A percentile compares a stretch with the other conserved stretches of the same genome.
These are phyloP conservation scores for Nematodospora anomalae DNA, from an alignment of 1,139 yeast species.

Conservation along the genomic window DNA sequence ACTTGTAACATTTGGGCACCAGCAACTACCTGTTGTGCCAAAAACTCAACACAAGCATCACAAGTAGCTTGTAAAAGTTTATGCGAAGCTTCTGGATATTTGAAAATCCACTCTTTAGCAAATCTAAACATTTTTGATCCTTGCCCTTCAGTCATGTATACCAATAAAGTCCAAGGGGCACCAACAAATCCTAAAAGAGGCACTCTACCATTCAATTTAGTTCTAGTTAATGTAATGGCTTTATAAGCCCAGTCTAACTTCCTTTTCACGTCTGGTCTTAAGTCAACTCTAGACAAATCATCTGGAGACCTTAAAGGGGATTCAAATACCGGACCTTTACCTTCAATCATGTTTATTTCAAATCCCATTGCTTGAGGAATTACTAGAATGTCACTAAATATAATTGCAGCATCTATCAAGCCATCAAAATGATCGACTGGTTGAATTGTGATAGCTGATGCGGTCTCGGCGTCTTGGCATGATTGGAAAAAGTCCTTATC, in stretches of 20 bases:
- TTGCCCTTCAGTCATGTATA: constrained; percentile 97
- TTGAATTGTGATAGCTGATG: constrained; percentile 91
- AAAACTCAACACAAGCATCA: constrained; percentile 86
- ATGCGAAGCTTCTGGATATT: constrained; percentile 72
- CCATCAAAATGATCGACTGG: constrained; percentile 91
- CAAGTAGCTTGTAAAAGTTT: constrained; percentile 74
- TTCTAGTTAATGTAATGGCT: constrained; percentile 84
- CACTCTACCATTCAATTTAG: constrained; percentile 81
- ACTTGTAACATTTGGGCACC: constrained; percentile 98
- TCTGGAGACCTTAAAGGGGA: constrained; percentile 77
- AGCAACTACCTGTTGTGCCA: constrained; percentile 92
- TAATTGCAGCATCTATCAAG: constrained; percentile 92
- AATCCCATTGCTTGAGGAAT: constrained; percentile 99
- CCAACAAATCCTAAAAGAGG: constrained; percentile 96
- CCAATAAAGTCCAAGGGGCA: constrained; percentile 96
- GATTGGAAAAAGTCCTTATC: constrained; percentile 89
- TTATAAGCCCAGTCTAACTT: constrained; percentile 93
- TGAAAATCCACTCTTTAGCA: constrained; percentile 90
- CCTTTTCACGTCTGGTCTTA: constrained; percentile 66
- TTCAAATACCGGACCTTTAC: constrained; percentile 92
- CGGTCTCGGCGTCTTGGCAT: constrained; percentile 90
- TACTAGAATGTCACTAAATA: constrained; percentile 91
- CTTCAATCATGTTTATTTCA: constrained; percentile 90
- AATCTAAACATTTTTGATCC: constrained; percentile 89
- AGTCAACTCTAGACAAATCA: constrained; percentile 60